A percentile compares a stretch with the other conserved stretches of the same genome.
phyloP scores from a whole-genome alignment of 208 protist genomes.

The Angomonas deanei region DNA sequence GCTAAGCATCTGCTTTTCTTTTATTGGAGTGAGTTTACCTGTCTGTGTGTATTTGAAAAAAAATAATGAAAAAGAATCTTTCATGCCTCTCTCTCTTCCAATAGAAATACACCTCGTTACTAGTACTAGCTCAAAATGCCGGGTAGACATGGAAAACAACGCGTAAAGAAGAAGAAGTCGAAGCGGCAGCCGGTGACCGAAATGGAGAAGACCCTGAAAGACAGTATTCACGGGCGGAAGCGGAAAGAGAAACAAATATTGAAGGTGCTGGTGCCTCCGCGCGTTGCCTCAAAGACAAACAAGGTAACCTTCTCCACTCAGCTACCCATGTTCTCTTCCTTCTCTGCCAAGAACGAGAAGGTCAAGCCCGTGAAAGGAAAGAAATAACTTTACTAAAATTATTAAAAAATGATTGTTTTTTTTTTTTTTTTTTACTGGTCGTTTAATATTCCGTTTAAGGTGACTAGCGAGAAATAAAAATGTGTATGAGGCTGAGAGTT shows the following conservation, averaged over 20 bases:
- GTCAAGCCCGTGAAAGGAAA: not conserved
- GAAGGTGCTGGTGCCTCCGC: slow-evolving; percentile 70
- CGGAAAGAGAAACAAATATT: slow-evolving; percentile 79
- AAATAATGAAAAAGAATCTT: too few relatives aligned
- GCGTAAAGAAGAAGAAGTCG: slow-evolving; percentile 84
- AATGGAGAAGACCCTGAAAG: slow-evolving; percentile 84
- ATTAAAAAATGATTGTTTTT: not conserved
- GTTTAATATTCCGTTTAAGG: too few relatives aligned
- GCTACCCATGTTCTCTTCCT: slow-evolving; percentile 82
- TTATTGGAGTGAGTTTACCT: too few relatives aligned
- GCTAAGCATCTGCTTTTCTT: not conserved
- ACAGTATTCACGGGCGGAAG: slow-evolving; percentile 84
- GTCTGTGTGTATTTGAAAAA: too few relatives aligned
- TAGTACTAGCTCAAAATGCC: slow-evolving; percentile 44
- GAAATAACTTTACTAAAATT: not conserved
- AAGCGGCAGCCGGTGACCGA: slow-evolving; percentile 70
- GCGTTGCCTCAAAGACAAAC: slow-evolving; percentile 46
- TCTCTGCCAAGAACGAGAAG: not conserved
- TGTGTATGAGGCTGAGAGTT: too few relatives aligned
- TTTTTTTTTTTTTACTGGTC: slow-evolving; percentile 8
- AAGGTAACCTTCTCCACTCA: slow-evolving; percentile 43
- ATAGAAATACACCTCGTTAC: too few relatives aligned
- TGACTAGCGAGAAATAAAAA: too few relatives aligned
- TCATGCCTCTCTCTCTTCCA: too few relatives aligned
- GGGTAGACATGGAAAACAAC: slow-evolving; percentile 83